These are phyloP conservation scores for Hygrophorus pudorinus DNA, from an alignment of 768 basidiomycete genomes.

Conservation along the genomic window DNA sequence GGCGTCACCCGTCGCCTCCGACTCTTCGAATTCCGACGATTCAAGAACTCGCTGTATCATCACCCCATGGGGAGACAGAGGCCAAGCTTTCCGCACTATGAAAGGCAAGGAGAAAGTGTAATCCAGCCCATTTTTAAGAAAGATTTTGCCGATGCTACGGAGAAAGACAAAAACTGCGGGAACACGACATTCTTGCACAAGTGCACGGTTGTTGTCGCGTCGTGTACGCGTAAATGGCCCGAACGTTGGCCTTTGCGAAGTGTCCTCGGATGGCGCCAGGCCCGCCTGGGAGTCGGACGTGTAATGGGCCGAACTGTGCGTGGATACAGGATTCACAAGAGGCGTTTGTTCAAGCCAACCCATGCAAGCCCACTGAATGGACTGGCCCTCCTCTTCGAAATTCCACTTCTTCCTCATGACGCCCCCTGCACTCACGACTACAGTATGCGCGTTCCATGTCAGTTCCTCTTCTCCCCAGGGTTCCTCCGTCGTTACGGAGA, in stretches of 20 bases:
- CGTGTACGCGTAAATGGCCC: slow-evolving; percentile 41
- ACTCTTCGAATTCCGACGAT: slow-evolving; percentile 55
- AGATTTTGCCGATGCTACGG: slow-evolving; percentile 64
- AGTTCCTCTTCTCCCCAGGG: slow-evolving; percentile 52
- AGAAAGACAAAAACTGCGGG: slow-evolving; percentile 71
- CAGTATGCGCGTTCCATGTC: slow-evolving; percentile 56
- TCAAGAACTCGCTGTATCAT: slow-evolving; percentile 71
- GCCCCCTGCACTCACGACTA: slow-evolving; percentile 57
- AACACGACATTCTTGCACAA: slow-evolving; percentile 28
- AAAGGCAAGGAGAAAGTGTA: slow-evolving; percentile 78
- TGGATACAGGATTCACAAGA: slow-evolving; percentile 15
- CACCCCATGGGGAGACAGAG: slow-evolving; percentile 67
- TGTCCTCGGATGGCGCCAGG: slow-evolving; percentile 10
- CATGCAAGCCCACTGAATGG: slow-evolving; percentile 73
- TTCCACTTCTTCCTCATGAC: slow-evolving; percentile 66
- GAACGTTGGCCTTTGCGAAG: slow-evolving; percentile 35
- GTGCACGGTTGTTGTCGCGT: slow-evolving; percentile 27
- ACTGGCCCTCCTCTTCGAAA: slow-evolving; percentile 60
- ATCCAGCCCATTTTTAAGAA: slow-evolving; percentile 58
- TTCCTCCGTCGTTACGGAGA: slow-evolving; percentile 29
- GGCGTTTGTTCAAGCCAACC: slow-evolving; percentile 53
- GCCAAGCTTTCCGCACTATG: slow-evolving; percentile 70
- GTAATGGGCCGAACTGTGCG: slow-evolving; percentile 22
- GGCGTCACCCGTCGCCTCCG: slow-evolving; percentile 52
- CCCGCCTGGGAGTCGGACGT: slow-evolving; percentile 22